Percentiles rank a stretch among this genome's conserved stretches.
These are phyloP conservation scores for Ustanciosporium gigantosporum DNA, from an alignment of 1,284 basidiomycete genomes.

Conservation along the genomic window DNA sequence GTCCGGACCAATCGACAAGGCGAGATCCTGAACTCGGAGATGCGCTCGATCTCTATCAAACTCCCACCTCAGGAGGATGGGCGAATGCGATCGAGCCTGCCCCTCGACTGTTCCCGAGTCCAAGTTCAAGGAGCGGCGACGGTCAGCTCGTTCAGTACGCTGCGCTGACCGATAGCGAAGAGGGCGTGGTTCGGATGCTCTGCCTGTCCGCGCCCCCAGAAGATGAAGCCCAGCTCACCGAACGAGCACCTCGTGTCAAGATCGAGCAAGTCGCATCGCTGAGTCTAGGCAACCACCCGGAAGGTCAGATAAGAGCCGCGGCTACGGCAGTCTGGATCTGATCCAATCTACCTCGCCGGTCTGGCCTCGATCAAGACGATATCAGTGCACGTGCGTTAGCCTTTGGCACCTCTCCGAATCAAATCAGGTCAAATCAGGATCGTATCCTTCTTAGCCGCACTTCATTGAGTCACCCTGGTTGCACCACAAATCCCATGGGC, in stretches of 20 bases:
- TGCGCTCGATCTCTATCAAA: slow-evolving; percentile 52
- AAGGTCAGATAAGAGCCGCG: slow-evolving; percentile 24
- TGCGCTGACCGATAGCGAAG: slow-evolving; percentile 61
- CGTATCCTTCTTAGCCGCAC: too few relatives aligned
- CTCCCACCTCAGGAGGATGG: slow-evolving; percentile 62
- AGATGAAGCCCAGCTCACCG: not conserved
- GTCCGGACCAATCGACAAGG: not conserved
- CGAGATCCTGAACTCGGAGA: slow-evolving; percentile 10
- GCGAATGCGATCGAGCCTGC: slow-evolving; percentile 62
- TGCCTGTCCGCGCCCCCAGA: slow-evolving; percentile 23
- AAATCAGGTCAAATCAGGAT: too few relatives aligned
- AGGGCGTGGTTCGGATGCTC: slow-evolving; percentile 59
- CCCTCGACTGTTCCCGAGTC: slow-evolving; percentile 36
- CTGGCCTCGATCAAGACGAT: too few relatives aligned
- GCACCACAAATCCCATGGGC: too few relatives aligned
- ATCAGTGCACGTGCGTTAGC: too few relatives aligned
- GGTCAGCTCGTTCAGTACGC: slow-evolving; percentile 48
- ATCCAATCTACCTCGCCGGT: too few relatives aligned
- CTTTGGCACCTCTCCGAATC: too few relatives aligned
- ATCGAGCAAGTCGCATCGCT: slow-evolving; percentile 53
- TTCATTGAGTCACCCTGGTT: too few relatives aligned
- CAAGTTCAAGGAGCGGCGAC: not conserved
- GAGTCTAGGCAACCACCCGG: slow-evolving; percentile 18
- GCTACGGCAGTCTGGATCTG: slow-evolving; percentile 42
- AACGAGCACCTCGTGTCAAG: not conserved